Base-by-base conservation (phyloP, 2,329 filamentous ascomycete species). In the Colletotrichum cuscutae region DNA sequence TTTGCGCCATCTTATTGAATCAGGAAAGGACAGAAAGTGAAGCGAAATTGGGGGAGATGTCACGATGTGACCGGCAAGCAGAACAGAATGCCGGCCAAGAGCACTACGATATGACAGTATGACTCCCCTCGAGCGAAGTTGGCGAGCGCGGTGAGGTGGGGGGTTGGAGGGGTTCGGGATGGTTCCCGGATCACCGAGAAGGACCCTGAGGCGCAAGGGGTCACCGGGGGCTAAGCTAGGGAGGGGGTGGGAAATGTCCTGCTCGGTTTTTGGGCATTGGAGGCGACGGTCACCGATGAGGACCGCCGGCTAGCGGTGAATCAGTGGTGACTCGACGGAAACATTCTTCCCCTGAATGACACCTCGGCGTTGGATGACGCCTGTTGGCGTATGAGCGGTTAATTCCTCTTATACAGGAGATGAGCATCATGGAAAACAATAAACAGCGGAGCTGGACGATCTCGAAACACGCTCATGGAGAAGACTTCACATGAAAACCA, bases 131-230 rank as follows among this genome's bases (percentile, higher is more conserved):
- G 7, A 49, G 49, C 58, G 62, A 71, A 11, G 49, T 68, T 58
- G 64, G 68, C 56, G 53, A 11, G 19, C 19, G 42, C 19, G 42
- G 11, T 19, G 19, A 19, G 37, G 37, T 42, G 42, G 42, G 24
- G 58, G 35, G 22, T 37, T 35, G 59, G 11, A 46, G 15, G 42
- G 26, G 24, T n/a, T 69, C 69, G 69, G 65, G 59, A 64, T 42
- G 65, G n/a, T 28, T 68, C 28, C 69, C 69, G 69, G 69, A 26
- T 62, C 68, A 53, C 64, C 64, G 57, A 68, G 52, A 13, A 49
- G 15, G 52, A 37, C 32, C 24, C 53, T 49, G 35, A 22, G 12
- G 22, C 52, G 32, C 32, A n/a, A 49, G 42, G 42, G 42, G 42
- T 9, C 7, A n/a, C 15, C 15, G 19, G 42, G 42, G 42, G 42